Evolutionary conservation across 148 eudicot species (phyloP).

Genomic region (Rhododendron ferrugineum): DNA sequence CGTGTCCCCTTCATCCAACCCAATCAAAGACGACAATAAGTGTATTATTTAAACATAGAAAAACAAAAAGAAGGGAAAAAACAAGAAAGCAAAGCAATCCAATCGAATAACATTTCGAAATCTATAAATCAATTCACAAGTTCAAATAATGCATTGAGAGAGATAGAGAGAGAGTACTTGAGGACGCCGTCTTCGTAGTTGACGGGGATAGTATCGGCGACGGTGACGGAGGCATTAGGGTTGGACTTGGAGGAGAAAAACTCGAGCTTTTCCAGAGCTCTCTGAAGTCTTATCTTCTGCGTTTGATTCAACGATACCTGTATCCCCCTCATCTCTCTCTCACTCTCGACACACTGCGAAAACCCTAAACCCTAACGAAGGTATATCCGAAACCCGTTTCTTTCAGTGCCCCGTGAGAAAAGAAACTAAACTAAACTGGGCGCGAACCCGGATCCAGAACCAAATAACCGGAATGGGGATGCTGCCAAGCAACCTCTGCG

Average conservation of each 20-base stretch:
- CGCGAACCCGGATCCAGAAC: background rate
- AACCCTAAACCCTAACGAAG: background rate
- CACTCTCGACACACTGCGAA: background rate
- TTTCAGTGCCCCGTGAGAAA: background rate
- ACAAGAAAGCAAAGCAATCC: background rate
- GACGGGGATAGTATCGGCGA: conserved; percentile 72
- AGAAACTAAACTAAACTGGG: too few relatives aligned
- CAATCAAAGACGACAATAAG: conserved; percentile 1
- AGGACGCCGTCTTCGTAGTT: conserved; percentile 63
- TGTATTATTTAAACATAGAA: background rate
- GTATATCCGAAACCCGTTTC: background rate
- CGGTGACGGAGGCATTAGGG: conserved; percentile 56
- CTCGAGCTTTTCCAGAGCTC: conserved; percentile 56
- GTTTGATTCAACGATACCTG: conserved; percentile 59
- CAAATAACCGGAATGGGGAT: background rate
- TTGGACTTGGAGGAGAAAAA: conserved; percentile 45
- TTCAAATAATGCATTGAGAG: background rate
- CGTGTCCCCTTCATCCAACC: conserved; percentile 69
- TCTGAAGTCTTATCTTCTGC: conserved; percentile 65
- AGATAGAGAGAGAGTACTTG: conserved; percentile 38
- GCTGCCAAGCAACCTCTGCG: too few relatives aligned
- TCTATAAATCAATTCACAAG: background rate
- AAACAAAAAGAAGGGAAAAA: background rate
- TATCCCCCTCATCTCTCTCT: conserved; percentile 55
- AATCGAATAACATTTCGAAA: background rate